phyloP scores from a whole-genome alignment of 768 basidiomycete genomes.

The Tephrocybe sp. region DNA sequence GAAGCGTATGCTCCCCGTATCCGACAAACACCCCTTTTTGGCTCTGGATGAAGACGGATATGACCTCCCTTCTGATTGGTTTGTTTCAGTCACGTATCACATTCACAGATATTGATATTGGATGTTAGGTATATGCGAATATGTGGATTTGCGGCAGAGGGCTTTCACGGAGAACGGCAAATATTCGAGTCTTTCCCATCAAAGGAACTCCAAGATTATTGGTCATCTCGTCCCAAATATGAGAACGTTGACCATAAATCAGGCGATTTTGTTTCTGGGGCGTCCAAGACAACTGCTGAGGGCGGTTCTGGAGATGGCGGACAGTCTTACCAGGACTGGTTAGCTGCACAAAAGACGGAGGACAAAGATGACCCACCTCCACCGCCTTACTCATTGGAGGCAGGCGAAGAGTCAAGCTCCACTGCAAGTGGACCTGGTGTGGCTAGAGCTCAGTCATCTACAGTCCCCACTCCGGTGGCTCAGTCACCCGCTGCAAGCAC shows the following conservation, averaged over 20 bases:
- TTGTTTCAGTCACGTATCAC: slow-evolving; percentile 20
- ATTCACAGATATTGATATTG: not conserved
- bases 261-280: slow-evolving; percentile 30
- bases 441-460: slow-evolving; percentile 6
- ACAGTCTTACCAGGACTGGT: slow-evolving; percentile 48
- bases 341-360: slow-evolving; percentile 38
- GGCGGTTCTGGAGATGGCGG: slow-evolving; percentile 16
- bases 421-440: slow-evolving; percentile 8
- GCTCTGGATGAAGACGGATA: slow-evolving; percentile 78
- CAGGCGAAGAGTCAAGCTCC: slow-evolving; percentile 23
- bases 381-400: slow-evolving; percentile 66
- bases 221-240: slow-evolving; percentile 59
- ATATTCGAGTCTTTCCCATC: slow-evolving; percentile 62
- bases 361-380: slow-evolving; percentile 56
- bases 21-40: slow-evolving; percentile 58
- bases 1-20: slow-evolving; percentile 56
- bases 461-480: not conserved
- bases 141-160: slow-evolving; percentile 68
- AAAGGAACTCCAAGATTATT: slow-evolving; percentile 76
- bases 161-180: slow-evolving; percentile 59
- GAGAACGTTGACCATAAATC: slow-evolving; percentile 37
- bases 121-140: slow-evolving; percentile 70
- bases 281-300: not conserved
- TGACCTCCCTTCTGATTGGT: slow-evolving; percentile 81
- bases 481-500: not conserved